phyloP scores from a whole-genome alignment of 805 yeast genomes.

The Yamadazyma scolyti region DNA sequence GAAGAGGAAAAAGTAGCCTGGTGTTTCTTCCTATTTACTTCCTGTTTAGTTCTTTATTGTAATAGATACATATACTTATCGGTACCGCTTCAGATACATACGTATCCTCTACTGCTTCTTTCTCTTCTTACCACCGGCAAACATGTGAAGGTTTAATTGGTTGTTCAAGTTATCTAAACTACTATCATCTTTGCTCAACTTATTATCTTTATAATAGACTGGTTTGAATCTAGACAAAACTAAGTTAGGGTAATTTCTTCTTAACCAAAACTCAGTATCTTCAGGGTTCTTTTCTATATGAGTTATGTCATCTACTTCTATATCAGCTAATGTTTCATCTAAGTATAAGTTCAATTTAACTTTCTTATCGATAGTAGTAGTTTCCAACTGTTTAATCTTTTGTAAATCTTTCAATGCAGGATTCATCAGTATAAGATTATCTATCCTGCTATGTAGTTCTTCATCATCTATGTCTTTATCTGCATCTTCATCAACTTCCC shows the following conservation, averaged over 20 bases:
- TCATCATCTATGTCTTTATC: constrained; percentile 9
- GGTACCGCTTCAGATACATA: too few relatives aligned
- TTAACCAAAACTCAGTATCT: constrained; percentile 33
- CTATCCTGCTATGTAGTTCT: constrained; percentile 14
- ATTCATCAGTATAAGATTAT: constrained; percentile 17
- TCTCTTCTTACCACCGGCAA: constrained; percentile 5
- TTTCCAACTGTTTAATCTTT: constrained; percentile 9
- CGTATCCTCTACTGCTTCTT: constrained; percentile 7
- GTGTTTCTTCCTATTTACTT: neutral
- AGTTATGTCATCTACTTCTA: constrained; percentile 33
- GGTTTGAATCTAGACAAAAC: constrained; percentile 34
- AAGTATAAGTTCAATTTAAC: constrained; percentile 23
- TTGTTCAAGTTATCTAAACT: constrained; percentile 11
- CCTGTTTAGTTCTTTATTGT: neutral
- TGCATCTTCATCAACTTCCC: constrained; percentile 3
- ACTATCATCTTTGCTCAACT: constrained; percentile 15
- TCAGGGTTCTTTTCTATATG: constrained; percentile 37
- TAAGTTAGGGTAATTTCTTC: constrained; percentile 32
- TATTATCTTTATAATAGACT: constrained; percentile 19
- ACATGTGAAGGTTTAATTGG: constrained; percentile 9
- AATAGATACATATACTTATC: too few relatives aligned
- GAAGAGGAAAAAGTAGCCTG: constrained; percentile 4
- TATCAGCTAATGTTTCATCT: constrained; percentile 35
- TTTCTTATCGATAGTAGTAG: neutral
- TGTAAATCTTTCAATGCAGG: constrained; percentile 18